These are phyloP conservation scores for Russula lepida DNA, from an alignment of 768 basidiomycete genomes.

Conservation along the genomic window DNA sequence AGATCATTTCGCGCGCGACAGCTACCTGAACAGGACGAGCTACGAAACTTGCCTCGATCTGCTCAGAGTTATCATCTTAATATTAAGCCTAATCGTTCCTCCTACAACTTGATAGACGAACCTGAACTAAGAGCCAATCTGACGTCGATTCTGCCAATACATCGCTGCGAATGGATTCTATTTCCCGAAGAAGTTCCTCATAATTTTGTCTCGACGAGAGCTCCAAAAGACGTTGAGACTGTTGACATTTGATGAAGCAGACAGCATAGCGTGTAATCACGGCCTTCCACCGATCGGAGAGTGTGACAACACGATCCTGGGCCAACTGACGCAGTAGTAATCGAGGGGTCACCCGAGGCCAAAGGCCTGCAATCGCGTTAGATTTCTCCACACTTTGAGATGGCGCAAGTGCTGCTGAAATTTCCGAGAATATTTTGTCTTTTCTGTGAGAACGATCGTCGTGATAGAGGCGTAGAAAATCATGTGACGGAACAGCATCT, in stretches of 20 bases:
- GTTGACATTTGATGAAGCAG: neutral
- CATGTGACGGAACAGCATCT: neutral
- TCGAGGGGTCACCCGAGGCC: conserved; percentile 9
- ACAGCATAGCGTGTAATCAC: neutral
- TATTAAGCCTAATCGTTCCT: too few species aligned
- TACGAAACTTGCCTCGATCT: conserved; percentile 41
- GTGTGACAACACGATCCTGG: conserved; percentile 18
- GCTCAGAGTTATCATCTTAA: neutral
- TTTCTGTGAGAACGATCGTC: neutral
- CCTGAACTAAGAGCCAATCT: conserved; percentile 16
- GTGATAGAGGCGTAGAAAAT: neutral
- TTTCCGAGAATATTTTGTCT: neutral
- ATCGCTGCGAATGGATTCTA: neutral
- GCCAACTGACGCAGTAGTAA: conserved; percentile 19
- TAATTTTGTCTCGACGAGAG: neutral
- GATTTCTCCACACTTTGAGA: neutral
- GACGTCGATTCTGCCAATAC: neutral
- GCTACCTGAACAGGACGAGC: conserved; percentile 36
- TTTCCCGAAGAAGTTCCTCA: conserved; percentile 6
- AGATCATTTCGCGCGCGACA: conserved; percentile 41
- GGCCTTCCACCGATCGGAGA: neutral
- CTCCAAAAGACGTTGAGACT: conserved; percentile 8
- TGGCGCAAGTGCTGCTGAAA: neutral
- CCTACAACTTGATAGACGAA: neutral
- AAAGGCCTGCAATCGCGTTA: neutral